Percentiles rank a stretch among this genome's conserved stretches.
These are phyloP conservation scores for Nakaseomyces sp. DNA, from an alignment of 1,139 yeast genomes.

Conservation along the genomic window DNA sequence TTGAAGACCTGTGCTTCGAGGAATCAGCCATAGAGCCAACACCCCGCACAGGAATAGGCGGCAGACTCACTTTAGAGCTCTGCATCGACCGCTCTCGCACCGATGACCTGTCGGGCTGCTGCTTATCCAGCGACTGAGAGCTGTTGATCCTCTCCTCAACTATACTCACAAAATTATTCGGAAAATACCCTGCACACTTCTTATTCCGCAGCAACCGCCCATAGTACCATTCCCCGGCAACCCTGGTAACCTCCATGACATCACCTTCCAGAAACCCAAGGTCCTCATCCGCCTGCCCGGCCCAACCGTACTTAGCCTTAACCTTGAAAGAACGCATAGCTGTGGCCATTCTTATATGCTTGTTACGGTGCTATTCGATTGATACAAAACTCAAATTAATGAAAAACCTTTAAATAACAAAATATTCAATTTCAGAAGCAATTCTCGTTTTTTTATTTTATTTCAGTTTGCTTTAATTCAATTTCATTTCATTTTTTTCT, in stretches of 20 bases:
- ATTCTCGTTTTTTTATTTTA: too few relatives aligned
- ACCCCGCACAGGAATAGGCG: constrained; percentile 6
- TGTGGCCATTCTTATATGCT: not conserved
- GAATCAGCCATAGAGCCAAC: not conserved
- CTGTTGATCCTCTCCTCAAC: constrained; percentile 32
- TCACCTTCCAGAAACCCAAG: constrained; percentile 92
- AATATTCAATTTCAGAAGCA: too few relatives aligned
- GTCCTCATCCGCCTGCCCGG: constrained; percentile 81
- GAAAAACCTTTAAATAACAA: too few relatives aligned
- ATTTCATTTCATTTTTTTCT: too few relatives aligned
- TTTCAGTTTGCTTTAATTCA: too few relatives aligned
- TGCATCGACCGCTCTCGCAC: not conserved
- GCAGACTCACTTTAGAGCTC: constrained; percentile 4
- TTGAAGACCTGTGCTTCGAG: not conserved
- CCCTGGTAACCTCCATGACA: constrained; percentile 70
- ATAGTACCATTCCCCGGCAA: constrained; percentile 90
- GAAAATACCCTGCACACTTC: constrained; percentile 69
- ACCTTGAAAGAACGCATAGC: constrained; percentile 52
- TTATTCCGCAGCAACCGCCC: constrained; percentile 75
- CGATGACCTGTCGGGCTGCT: constrained; percentile 2
- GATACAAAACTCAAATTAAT: too few relatives aligned
- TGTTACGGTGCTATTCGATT: not conserved
- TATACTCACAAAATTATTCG: constrained; percentile 73
- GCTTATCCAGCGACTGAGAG: constrained; percentile 1
- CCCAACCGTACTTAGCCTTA: constrained; percentile 77